Percentiles rank a stretch among this genome's conserved stretches.
Evolutionary conservation across 768 basidiomycete genomes (phyloP).

Genomic region (Phlegmacium glaucopus): DNA sequence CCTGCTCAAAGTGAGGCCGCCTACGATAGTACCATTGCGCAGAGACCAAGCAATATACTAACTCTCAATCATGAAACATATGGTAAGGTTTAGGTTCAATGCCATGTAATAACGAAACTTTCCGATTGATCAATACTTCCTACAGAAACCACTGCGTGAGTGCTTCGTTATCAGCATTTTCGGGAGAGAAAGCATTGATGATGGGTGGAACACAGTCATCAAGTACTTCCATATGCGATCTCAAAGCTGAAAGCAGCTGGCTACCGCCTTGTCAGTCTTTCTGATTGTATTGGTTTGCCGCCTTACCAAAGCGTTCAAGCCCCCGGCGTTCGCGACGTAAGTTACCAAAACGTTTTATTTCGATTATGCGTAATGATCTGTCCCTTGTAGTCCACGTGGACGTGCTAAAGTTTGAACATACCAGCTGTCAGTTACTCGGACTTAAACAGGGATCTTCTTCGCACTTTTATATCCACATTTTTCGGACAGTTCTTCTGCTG

Average conservation of each 20-base stretch:
- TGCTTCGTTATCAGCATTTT: too few relatives aligned
- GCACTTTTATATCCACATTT: too few relatives aligned
- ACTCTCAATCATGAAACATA: conserved; percentile 41
- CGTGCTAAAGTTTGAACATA: conserved; percentile 15
- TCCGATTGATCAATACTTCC: too few relatives aligned
- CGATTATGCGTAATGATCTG: not conserved
- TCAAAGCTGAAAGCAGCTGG: conserved; percentile 32
- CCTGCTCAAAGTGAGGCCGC: not conserved
- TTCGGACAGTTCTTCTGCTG: too few relatives aligned
- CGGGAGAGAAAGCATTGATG: too few relatives aligned
- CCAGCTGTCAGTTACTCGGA: too few relatives aligned
- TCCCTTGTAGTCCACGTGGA: conserved; percentile 24
- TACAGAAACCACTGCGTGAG: too few relatives aligned
- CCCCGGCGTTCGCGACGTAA: conserved; percentile 30
- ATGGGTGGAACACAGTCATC: conserved; percentile 16
- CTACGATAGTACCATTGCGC: conserved; percentile 25
- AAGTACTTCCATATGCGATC: conserved; percentile 38
- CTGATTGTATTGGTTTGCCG: conserved; percentile 35
- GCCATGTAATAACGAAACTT: too few relatives aligned
- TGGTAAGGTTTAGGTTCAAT: conserved; percentile 17
- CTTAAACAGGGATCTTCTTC: too few relatives aligned
- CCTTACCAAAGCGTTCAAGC: conserved; percentile 32
- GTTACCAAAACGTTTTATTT: conserved; percentile 5
- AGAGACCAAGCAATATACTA: conserved; percentile 33
- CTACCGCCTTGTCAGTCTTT: conserved; percentile 38